Conservation (phyloP, 1,284 basidiomycete species). For the Cryptococcus sp. region DNA sequence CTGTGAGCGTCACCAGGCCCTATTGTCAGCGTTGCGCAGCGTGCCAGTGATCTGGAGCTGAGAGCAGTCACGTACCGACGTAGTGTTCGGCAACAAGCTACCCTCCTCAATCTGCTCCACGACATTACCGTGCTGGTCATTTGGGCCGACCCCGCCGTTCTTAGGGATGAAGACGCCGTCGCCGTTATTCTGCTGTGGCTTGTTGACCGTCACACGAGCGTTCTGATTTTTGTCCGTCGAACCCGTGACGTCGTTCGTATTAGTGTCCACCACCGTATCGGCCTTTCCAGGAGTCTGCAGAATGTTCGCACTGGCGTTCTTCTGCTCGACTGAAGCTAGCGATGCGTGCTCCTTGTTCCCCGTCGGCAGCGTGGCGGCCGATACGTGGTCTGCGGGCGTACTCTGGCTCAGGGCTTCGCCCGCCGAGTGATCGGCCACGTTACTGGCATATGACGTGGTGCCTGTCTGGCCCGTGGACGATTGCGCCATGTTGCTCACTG, state of each 20-base stretch:
- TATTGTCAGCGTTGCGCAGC: background rate
- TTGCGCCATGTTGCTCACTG: too few relatives aligned
- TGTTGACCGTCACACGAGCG: constrained; percentile 8
- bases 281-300: constrained; percentile 15
- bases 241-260: constrained; percentile 7
- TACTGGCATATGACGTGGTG: too few relatives aligned
- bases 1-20: too few relatives aligned
- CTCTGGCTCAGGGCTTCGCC: background rate
- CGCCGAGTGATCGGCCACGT: background rate
- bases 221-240: constrained; percentile 5
- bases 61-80: too few relatives aligned
- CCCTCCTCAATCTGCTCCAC: background rate
- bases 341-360: constrained; percentile 3
- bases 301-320: constrained; percentile 11
- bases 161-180: background rate
- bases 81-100: too few relatives aligned
- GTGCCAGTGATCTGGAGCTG: too few relatives aligned
- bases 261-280: constrained; percentile 7
- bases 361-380: constrained; percentile 5
- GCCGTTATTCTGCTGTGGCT: constrained; percentile 2
- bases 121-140: constrained; percentile 10
- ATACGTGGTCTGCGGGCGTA: constrained; percentile 2
- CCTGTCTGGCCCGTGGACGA: too few relatives aligned
- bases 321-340: constrained; percentile 1
- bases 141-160: constrained; percentile 4